Percentiles rank a stretch among this genome's conserved stretches.
phyloP scores from a whole-genome alignment of 2,329 filamentous ascomycete genomes.

The Laburnicola sp. region DNA sequence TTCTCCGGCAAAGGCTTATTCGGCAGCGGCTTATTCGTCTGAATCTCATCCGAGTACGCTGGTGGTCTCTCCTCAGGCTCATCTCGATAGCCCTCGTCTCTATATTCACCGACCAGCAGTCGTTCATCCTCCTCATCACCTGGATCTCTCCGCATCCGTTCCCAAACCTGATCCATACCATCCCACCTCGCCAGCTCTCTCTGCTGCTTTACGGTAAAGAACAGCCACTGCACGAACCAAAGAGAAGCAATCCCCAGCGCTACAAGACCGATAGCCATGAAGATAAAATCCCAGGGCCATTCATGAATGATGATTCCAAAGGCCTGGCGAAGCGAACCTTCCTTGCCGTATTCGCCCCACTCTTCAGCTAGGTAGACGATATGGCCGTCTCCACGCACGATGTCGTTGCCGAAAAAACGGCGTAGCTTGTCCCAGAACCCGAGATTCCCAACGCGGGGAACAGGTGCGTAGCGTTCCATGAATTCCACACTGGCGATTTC shows the following conservation, averaged over 20 bases:
- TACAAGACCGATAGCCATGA: constrained; percentile 23
- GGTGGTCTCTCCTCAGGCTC: constrained; percentile 15
- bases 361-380: constrained; percentile 32
- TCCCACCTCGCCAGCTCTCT: constrained; percentile 37
- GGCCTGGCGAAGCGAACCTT: constrained; percentile 32
- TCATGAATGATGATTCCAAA: constrained; percentile 33
- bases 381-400: constrained; percentile 28
- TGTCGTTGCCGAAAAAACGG: constrained; percentile 35
- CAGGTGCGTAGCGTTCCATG: constrained; percentile 23
- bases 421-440: constrained; percentile 24
- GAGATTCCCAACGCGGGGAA: constrained; percentile 18
- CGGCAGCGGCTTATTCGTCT: constrained; percentile 21
- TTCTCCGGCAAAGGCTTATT: constrained; percentile 42
- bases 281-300: constrained; percentile 28
- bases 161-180: constrained; percentile 41
- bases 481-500: constrained; percentile 30
- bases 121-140: constrained; percentile 28
- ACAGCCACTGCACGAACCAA: constrained; percentile 25
- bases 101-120: constrained; percentile 27
- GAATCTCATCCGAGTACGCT: constrained; percentile 15
- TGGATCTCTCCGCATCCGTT: constrained; percentile 28
- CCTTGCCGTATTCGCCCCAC: constrained; percentile 38
- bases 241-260: constrained; percentile 19
- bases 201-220: constrained; percentile 27
- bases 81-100: constrained; percentile 29